phyloP scores from a whole-genome alignment of 345 rosid species.

The Balakata baccata region DNA sequence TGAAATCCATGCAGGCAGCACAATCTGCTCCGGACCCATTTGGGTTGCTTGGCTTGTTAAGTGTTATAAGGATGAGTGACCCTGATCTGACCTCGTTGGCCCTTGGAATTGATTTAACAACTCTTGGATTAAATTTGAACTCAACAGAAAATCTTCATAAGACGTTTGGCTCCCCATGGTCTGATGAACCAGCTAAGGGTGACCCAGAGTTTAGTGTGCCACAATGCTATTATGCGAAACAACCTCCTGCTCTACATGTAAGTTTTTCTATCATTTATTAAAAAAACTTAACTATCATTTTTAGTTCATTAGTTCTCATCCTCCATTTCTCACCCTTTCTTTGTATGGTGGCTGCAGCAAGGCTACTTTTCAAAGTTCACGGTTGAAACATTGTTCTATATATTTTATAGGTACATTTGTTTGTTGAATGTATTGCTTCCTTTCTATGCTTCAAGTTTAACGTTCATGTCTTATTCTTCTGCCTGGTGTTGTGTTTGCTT shows the following conservation, averaged over 20 bases:
- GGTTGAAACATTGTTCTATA: slow-evolving; percentile 70
- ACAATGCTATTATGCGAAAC: slow-evolving; percentile 80
- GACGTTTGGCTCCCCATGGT: slow-evolving; percentile 98
- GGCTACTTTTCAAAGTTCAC: slow-evolving; percentile 78
- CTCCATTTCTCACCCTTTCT: background rate
- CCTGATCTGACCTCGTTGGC: slow-evolving; percentile 78
- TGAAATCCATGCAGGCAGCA: slow-evolving; percentile 56
- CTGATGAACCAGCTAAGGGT: slow-evolving; percentile 91
- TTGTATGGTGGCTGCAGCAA: slow-evolving; percentile 52
- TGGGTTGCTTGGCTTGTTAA: slow-evolving; percentile 78
- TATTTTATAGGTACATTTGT: slow-evolving; percentile 73
- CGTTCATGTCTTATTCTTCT: too few relatives aligned
- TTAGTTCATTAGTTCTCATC: background rate
- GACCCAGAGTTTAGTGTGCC: slow-evolving; percentile 93
- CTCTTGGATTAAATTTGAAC: slow-evolving; percentile 89
- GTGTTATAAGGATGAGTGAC: slow-evolving; percentile 70
- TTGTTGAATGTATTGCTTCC: background rate
- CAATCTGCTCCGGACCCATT: slow-evolving; percentile 74
- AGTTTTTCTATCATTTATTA: slow-evolving; percentile 16
- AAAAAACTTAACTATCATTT: slow-evolving; percentile 10
- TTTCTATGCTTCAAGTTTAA: background rate
- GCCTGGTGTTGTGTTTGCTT: background rate
- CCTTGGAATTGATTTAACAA: slow-evolving; percentile 90
- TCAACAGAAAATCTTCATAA: slow-evolving; percentile 88
- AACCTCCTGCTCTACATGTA: slow-evolving; percentile 76